Evolutionary conservation across 176 grass and related monocot species (phyloP).

Genomic region (Microstegium vimineum): DNA sequence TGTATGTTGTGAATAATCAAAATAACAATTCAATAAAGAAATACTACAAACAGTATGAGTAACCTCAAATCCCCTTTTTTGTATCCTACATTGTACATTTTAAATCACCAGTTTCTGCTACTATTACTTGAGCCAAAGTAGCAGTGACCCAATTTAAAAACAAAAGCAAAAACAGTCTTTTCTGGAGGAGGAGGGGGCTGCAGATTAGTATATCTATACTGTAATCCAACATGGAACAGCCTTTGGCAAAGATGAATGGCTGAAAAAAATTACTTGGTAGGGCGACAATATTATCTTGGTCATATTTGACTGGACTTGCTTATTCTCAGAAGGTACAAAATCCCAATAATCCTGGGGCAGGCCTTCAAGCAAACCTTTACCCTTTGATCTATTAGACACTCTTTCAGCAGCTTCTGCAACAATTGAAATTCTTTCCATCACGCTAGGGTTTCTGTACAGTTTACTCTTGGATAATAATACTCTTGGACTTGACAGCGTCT

Average conservation of each 20-base stretch:
- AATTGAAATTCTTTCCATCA: slow-evolving; percentile 66
- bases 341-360: slow-evolving; percentile 86
- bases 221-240: slow-evolving; percentile 5
- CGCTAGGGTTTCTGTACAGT: slow-evolving; percentile 6
- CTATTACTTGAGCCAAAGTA: slow-evolving; percentile 4
- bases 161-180: slow-evolving; percentile 19
- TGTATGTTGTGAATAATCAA: not conserved
- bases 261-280: slow-evolving; percentile 73
- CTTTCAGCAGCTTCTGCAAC: slow-evolving; percentile 69
- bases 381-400: slow-evolving; percentile 52
- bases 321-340: slow-evolving; percentile 67
- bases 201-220: not conserved
- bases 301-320: slow-evolving; percentile 37
- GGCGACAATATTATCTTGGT: slow-evolving; percentile 68
- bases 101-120: not conserved
- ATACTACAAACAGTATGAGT: not conserved
- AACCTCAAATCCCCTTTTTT: not conserved
- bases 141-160: not conserved
- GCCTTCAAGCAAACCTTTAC: slow-evolving; percentile 48
- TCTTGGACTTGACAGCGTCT: slow-evolving; percentile 36
- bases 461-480: slow-evolving; percentile 35
- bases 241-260: slow-evolving; percentile 28
- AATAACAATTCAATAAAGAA: not conserved
- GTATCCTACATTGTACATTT: not conserved
- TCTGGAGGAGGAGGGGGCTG: not conserved